Base-by-base conservation (phyloP, 2,329 filamentous ascomycete genomes). In the Pseudocercospora ulei region DNA sequence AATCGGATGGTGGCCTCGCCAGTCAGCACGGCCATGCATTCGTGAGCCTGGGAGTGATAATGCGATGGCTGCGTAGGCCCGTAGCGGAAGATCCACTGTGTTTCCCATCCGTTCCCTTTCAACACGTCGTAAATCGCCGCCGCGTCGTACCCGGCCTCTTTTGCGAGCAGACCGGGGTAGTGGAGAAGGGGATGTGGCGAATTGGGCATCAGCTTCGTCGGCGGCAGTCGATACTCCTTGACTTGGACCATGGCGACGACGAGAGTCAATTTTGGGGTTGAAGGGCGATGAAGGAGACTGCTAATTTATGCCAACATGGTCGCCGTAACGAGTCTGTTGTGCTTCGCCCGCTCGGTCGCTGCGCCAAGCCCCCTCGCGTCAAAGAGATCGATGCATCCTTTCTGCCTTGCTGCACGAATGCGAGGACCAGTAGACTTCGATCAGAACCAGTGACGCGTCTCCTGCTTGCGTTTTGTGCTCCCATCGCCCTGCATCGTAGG, bases 21-120 rank as follows among this genome's bases (percentile, higher is more conserved):
- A 0, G 68, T 68, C 0, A 75, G 60, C 0, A 76, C 71, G 12
- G 62, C 66, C 69, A 76, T 75, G 53, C 66, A 69, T 57, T 78
- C 74, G 49, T 77, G 73, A 0, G 69, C 65, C 5, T 56, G 51
- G 2, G 69, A 69, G 54, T 77, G 74, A 49, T 75, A 77, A 55
- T 77, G 74, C 0, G 72, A 71, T 7, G 52, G 35, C 40, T 75
- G 73, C 0, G 71, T 72, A 4, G 60, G 56, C 1, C 70, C 68
- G 54, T 77, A 78, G 22, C 72, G 67, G 44, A 67, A 70, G 33
- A 76, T 69, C 72, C 73, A 76, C 43, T 71, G 65, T 0, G 65
- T 63, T 19, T 67, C 51, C 72, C 72, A 76, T 16, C 59, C 66
- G 46, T 76, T 73, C 13, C 49, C 44, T 1, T 56, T 47, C 51